Percentiles rank a stretch among this genome's conserved stretches.
Evolutionary conservation across 164 flowering plant genomes (phyloP).

Genomic region (Macadamia tetraphylla): DNA sequence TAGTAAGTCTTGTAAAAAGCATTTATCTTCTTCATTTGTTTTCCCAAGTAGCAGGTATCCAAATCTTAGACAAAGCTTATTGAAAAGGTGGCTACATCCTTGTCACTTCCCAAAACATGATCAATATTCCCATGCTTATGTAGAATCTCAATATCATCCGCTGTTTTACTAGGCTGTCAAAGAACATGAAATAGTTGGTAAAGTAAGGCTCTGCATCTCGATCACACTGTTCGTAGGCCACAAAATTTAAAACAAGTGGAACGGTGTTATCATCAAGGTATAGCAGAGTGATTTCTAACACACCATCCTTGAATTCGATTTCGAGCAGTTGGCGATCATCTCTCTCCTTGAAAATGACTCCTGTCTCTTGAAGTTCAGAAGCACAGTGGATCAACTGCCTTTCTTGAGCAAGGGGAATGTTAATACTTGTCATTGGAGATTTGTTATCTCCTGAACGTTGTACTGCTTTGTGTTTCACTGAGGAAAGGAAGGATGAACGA

Average conservation of each 20-base stretch:
- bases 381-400: constrained; percentile 13
- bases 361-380: constrained; percentile 22
- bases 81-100: constrained; percentile 25
- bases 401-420: neutral
- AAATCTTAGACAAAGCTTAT: constrained; percentile 15
- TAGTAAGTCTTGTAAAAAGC: constrained; percentile 6
- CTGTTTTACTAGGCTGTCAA: constrained; percentile 21
- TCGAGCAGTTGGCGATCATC: constrained; percentile 17
- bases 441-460: neutral
- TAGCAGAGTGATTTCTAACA: constrained; percentile 24
- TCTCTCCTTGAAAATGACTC: constrained; percentile 11
- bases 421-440: too few species aligned
- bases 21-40: constrained; percentile 11
- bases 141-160: constrained; percentile 27
- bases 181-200: constrained; percentile 26
- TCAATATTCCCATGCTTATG: constrained; percentile 18
- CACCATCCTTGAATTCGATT: constrained; percentile 14
- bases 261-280: constrained; percentile 22
- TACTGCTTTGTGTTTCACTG: neutral
- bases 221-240: constrained; percentile 31
- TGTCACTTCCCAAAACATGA: constrained; percentile 24
- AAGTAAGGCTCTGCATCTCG: constrained; percentile 12
- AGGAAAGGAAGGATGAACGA: constrained; percentile 17
- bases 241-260: constrained; percentile 23
- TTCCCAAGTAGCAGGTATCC: constrained; percentile 14